Base-by-base conservation (phyloP, 1,139 yeast genomes). In the Groenewaldozyma auringiensis region DNA sequence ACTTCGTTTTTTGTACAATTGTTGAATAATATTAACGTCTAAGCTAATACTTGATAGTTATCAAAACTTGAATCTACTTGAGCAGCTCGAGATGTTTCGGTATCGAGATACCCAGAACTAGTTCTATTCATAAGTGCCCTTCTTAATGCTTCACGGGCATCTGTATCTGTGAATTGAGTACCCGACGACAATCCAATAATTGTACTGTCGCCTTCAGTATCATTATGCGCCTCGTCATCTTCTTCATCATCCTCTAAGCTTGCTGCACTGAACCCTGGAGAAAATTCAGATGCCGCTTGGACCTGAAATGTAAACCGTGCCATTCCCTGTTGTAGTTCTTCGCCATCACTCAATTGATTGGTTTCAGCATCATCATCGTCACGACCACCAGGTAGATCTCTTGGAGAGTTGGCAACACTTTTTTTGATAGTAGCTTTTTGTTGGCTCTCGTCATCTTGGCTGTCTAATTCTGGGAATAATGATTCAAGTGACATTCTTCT, bases 401-500 rank as follows among this genome's bases (percentile, higher is more conserved):
- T 39, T 25, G 21, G 44, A 42, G 21, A n/a, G n/a, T n/a, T n/a
- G n/a, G n/a, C n/a, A n/a, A n/a, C n/a, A n/a, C n/a, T n/a, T n/a
- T n/a, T n/a, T n/a, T n/a, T n/a, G n/a, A n/a, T n/a, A n/a, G n/a
- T n/a, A n/a, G n/a, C n/a, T n/a, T n/a, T n/a, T n/a, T n/a, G n/a
- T n/a, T n/a, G n/a, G n/a, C n/a, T n/a, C n/a, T n/a, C n/a, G n/a
- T n/a, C n/a, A n/a, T n/a, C n/a, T n/a, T n/a, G n/a, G n/a, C n/a
- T n/a, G n/a, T n/a, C n/a, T n/a, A n/a, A n/a, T 25, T 52, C 55
- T 1, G 56, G 56, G 45, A 53, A 53, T 20, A 53, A 45, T 18
- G 54, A 47, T 40, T 53, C 56, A 29, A 53, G 44, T 9, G 54
- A 51, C 48, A 47, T 51, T 21, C 55, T 41, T n/a, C 55, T 45